Percentiles rank a stretch among this genome's conserved stretches.
phyloP scores from a whole-genome alignment of 2,329 filamentous ascomycete genomes.

The Cadophora gregata region DNA sequence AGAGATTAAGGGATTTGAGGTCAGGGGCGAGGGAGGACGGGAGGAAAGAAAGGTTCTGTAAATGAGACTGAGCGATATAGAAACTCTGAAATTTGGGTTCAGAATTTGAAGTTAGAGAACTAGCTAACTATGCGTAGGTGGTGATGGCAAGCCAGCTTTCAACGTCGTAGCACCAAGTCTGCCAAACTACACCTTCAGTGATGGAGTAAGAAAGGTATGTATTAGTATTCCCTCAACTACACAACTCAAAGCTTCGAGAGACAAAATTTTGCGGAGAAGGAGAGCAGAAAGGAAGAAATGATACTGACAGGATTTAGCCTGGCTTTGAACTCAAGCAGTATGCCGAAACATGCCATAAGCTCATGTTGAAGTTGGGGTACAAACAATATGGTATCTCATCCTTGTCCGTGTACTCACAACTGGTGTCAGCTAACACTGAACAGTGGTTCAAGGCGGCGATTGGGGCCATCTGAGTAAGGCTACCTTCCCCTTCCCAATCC shows the following conservation, averaged over 20 bases:
- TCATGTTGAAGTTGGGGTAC: slow-evolving; percentile 73
- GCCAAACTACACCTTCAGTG: slow-evolving; percentile 58
- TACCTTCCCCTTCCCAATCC: neutral
- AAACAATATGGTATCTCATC: slow-evolving; percentile 52
- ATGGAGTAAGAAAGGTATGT: slow-evolving; percentile 37
- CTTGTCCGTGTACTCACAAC: too few species aligned
- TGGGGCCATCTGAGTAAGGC: slow-evolving; percentile 61
- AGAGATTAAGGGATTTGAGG: neutral
- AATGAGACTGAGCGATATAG: neutral
- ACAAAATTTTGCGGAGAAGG: neutral
- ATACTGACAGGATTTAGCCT: slow-evolving; percentile 46
- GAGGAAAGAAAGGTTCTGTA: neutral
- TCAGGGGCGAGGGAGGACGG: neutral
- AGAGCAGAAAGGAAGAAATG: neutral
- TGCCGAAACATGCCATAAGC: slow-evolving; percentile 66
- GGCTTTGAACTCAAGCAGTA: slow-evolving; percentile 66
- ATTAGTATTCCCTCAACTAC: neutral
- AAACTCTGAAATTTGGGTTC: neutral
- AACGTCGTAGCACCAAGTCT: slow-evolving; percentile 59
- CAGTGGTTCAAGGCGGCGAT: slow-evolving; percentile 68
- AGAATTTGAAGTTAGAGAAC: neutral
- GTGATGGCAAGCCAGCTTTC: slow-evolving; percentile 26
- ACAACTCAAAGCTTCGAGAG: too few species aligned
- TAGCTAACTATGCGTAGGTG: slow-evolving; percentile 28
- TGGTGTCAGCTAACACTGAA: slow-evolving; percentile 4